These are phyloP conservation scores for Citrus reticulata DNA, from an alignment of 345 rosid species.

Conservation along the genomic window DNA sequence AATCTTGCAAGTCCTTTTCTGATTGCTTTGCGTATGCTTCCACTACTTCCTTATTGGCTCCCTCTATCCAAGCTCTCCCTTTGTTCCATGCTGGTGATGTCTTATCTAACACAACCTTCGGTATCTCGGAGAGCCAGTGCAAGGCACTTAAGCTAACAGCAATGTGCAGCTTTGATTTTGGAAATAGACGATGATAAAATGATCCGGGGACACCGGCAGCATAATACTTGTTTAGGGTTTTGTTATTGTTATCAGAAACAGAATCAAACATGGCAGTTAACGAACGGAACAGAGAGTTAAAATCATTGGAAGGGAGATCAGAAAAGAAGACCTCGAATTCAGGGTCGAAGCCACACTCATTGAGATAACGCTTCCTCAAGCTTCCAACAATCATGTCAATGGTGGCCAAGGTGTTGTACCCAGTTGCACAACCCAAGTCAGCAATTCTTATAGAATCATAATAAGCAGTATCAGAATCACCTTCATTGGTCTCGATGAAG, in stretches of 20 bases:
- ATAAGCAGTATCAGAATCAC: constrained; percentile 1
- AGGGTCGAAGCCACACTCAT: constrained; percentile 33
- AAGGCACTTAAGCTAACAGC: constrained; percentile 60
- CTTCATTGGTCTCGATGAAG: not conserved
- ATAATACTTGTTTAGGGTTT: constrained; percentile 21
- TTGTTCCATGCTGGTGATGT: constrained; percentile 48
- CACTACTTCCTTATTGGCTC: constrained; percentile 43
- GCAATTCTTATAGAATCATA: constrained; percentile 33
- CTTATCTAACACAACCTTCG: constrained; percentile 39
- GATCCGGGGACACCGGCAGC: constrained; percentile 59
- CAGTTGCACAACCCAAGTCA: constrained; percentile 64
- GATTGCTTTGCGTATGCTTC: constrained; percentile 54
- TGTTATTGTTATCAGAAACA: not conserved
- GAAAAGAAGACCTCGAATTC: constrained; percentile 59
- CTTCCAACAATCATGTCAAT: constrained; percentile 42
- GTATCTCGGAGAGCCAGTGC: constrained; percentile 70
- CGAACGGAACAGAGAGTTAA: constrained; percentile 42
- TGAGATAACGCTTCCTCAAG: constrained; percentile 28
- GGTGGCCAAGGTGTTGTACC: constrained; percentile 44
- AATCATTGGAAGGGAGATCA: constrained; percentile 60
- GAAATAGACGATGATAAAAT: constrained; percentile 50
- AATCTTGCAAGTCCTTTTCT: constrained; percentile 47
- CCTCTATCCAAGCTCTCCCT: constrained; percentile 60
- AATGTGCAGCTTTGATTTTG: constrained; percentile 46
- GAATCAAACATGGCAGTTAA: constrained; percentile 5